Conservation (phyloP, 2,329 filamentous ascomycete species). For the Diplodia sapinea region DNA sequence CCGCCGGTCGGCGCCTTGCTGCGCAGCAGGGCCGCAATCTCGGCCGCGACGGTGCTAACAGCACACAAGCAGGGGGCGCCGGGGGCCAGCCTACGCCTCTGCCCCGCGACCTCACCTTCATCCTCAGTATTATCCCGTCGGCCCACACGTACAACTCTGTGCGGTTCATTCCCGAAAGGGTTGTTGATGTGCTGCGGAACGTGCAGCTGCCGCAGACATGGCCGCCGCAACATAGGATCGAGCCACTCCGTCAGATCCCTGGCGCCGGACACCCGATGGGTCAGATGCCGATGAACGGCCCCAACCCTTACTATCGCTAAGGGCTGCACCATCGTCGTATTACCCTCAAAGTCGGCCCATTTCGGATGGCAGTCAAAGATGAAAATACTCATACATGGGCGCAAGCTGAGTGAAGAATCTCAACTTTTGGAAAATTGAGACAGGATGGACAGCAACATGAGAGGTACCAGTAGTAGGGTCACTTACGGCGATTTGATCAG, state of each 20-base stretch:
- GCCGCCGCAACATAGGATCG: conserved; percentile 22
- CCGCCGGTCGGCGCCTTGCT: conserved; percentile 82
- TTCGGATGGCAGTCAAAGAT: not conserved
- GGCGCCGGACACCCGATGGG: conserved; percentile 10
- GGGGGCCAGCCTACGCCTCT: conserved; percentile 65
- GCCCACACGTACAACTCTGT: conserved; percentile 73
- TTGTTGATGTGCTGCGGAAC: conserved; percentile 75
- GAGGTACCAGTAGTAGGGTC: not conserved
- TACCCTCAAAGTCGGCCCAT: not conserved
- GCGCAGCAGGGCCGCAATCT: conserved; percentile 65
- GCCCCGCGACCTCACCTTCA: conserved; percentile 64
- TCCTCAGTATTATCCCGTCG: conserved; percentile 74
- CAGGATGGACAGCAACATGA: not conserved
- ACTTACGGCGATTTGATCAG: not conserved
- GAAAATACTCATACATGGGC: not conserved
- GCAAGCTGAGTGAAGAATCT: not conserved
- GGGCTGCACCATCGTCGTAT: not conserved
- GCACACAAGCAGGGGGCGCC: conserved; percentile 36
- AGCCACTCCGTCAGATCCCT: conserved; percentile 17
- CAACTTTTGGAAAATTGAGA: not conserved
- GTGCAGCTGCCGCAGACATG: conserved; percentile 57
- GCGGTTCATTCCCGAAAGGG: conserved; percentile 70
- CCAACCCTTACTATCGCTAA: conserved; percentile 12
- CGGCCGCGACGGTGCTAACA: conserved; percentile 32
- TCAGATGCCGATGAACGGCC: conserved; percentile 25